Evolutionary conservation across 2,329 filamentous ascomycete species (phyloP), one percentile per base, ranked within the genome.

Genomic region (Colletotrichum sansevieriae): DNA sequence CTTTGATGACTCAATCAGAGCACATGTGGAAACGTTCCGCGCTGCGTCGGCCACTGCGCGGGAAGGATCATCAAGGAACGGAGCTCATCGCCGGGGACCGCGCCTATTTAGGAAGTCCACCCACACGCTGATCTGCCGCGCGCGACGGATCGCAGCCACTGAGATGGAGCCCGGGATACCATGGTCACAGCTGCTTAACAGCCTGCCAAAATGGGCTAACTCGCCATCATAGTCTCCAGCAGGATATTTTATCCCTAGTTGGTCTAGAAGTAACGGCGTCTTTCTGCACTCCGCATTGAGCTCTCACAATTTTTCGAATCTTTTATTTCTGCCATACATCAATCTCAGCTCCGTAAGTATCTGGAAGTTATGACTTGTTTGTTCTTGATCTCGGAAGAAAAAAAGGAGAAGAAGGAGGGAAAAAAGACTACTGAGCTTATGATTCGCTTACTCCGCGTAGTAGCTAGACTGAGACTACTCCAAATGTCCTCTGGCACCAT

Each of bases 201-300:
- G 51, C 63, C 63, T 65, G 47, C 63, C 63, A 39, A 47, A 65
- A 65, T 65, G 56, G 63, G 56, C 63, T 65, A 47, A 61, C 63
- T 37, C 51, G 57, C 47, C 64, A 56, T 49, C 49, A 51, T 61
- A 35, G 15, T 29, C 20, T 44, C 43, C 51, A 43, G 58, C 51
- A 22, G 51, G 64, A 22, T 52, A 47, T 47, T 44, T 37, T 63
- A 35, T 15, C 41, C 51, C 35, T 35, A 43, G 43, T 44, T n/a
- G 47, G 37, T 22, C 44, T 62, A 62, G 59, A 33, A 18, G 11
- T 6, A 39, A 22, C 15, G 52, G 18, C 3, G 15, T 54, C 25
- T 25, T 25, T 44, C 43, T 18, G 18, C 18, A 18, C 22, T 3
- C 22, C 22, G 22, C 22, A 22, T 22, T 22, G 22, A 4, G 22